A percentile compares a stretch with the other conserved stretches of the same genome.
phyloP scores from a whole-genome alignment of 2,329 filamentous ascomycete genomes.

The Penicillium psychrosexuale region DNA sequence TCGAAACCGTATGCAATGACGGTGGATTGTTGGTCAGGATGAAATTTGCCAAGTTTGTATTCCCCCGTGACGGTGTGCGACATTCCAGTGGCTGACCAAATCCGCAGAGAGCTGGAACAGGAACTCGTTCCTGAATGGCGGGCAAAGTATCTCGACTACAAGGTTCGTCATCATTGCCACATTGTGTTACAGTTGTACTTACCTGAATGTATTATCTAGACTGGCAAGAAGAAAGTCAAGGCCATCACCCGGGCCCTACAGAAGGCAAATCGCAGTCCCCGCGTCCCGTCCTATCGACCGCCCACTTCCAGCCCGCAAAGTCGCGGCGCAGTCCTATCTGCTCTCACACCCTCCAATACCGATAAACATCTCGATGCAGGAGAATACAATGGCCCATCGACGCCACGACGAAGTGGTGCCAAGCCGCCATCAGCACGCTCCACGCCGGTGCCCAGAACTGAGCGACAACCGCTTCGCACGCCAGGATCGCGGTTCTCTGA shows the following conservation, averaged over 20 bases:
- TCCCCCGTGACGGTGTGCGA: neutral
- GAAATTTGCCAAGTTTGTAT: conserved; percentile 60
- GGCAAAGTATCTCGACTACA: conserved; percentile 92
- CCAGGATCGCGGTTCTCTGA: conserved; percentile 36
- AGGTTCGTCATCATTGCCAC: conserved; percentile 49
- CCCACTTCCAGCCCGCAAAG: conserved; percentile 16
- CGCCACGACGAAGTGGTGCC: conserved; percentile 18
- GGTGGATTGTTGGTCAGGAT: conserved; percentile 37
- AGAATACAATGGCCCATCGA: conserved; percentile 15
- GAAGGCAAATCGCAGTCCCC: conserved; percentile 49
- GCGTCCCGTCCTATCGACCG: conserved; percentile 45
- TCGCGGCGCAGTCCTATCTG: conserved; percentile 10
- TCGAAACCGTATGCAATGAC: conserved; percentile 18
- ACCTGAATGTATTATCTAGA: conserved; percentile 36
- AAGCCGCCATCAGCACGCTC: conserved; percentile 32
- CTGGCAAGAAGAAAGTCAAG: conserved; percentile 90
- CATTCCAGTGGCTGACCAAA: conserved; percentile 21
- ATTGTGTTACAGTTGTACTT: conserved; percentile 4
- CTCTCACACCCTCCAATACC: conserved; percentile 18
- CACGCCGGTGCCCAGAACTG: conserved; percentile 39
- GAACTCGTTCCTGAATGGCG: conserved; percentile 94
- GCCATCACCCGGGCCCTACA: conserved; percentile 70
- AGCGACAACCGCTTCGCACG: conserved; percentile 35
- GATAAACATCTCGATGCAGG: conserved; percentile 20
- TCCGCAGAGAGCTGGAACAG: conserved; percentile 69